phyloP scores from a whole-genome alignment of 352 stramenopile species.

The Phytophthora parvispora region DNA sequence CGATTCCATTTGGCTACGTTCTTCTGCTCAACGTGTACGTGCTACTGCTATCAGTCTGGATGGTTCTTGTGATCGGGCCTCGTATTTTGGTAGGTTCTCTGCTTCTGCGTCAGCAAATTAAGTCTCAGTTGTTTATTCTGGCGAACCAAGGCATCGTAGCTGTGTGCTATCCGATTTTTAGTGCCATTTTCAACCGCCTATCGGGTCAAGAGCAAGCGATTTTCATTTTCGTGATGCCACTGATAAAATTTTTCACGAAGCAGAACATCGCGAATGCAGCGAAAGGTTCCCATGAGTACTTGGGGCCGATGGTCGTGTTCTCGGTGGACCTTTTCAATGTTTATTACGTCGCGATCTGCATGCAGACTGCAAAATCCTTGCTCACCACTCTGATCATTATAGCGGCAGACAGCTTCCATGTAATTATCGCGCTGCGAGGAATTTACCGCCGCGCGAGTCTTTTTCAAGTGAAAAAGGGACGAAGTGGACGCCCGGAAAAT shows the following conservation, averaged over 20 bases:
- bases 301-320: constrained; percentile 12
- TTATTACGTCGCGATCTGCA: constrained; percentile 13
- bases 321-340: constrained; percentile 21
- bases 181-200: constrained; percentile 19
- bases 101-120: constrained; percentile 14
- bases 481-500: background rate
- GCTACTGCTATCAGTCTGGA: constrained; percentile 1
- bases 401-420: background rate
- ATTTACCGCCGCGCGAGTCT: constrained; percentile 4
- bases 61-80: constrained; percentile 8
- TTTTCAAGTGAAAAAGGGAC: background rate
- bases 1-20: constrained; percentile 24
- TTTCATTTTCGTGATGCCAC: constrained; percentile 19
- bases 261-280: constrained; percentile 23
- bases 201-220: background rate
- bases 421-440: constrained; percentile 9
- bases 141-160: constrained; percentile 18
- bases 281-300: constrained; percentile 20
- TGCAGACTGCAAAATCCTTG: constrained; percentile 5
- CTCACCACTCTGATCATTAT: constrained; percentile 7
- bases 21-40: constrained; percentile 6
- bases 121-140: constrained; percentile 18
- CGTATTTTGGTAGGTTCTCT: background rate
- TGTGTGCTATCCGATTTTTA: constrained; percentile 26
- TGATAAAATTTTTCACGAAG: constrained; percentile 33